phyloP scores from a whole-genome alignment of 768 basidiomycete genomes.

The Phanerochaete carnosa region DNA sequence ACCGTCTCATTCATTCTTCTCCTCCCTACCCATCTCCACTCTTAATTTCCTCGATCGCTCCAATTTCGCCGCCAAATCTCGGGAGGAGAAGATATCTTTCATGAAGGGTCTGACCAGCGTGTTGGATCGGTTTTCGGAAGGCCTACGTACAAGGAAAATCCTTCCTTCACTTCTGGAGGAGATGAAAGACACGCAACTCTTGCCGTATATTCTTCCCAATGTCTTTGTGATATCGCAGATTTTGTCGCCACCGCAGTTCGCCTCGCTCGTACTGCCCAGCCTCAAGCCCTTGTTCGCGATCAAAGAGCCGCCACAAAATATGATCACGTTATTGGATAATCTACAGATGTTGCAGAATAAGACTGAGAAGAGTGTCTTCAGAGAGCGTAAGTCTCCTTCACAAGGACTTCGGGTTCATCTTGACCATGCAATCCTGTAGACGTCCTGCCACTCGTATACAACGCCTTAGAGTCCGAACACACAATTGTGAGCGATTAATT shows the following conservation, averaged over 20 bases:
- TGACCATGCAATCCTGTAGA: conserved; percentile 43
- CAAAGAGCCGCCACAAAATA: conserved; percentile 96
- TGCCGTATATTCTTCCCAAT: conserved; percentile 95
- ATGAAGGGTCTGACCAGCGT: conserved; percentile 87
- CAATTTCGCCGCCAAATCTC: conserved; percentile 89
- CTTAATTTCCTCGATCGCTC: conserved; percentile 95
- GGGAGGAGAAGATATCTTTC: conserved; percentile 95
- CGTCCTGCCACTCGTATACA: conserved; percentile 94
- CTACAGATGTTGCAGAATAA: conserved; percentile 84
- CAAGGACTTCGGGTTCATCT: background rate
- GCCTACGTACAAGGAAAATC: conserved; percentile 83
- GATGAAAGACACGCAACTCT: conserved; percentile 92
- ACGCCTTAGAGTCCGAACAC: conserved; percentile 95
- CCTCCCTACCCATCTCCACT: conserved; percentile 91
- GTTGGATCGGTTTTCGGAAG: conserved; percentile 82
- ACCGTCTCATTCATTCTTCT: conserved; percentile 88
- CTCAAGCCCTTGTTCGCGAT: conserved; percentile 86
- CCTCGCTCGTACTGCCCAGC: conserved; percentile 74
- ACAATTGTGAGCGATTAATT: conserved; percentile 48
- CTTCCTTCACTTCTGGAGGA: conserved; percentile 92
- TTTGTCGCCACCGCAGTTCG: conserved; percentile 79
- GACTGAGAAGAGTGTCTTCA: conserved; percentile 80
- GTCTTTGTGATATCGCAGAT: conserved; percentile 85
- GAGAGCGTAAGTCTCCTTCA: conserved; percentile 65
- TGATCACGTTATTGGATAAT: conserved; percentile 91